Percentiles rank a stretch among this genome's conserved stretches.
Conservation (phyloP, 179 eudicot genomes). For the Patellifolia procumbens region DNA sequence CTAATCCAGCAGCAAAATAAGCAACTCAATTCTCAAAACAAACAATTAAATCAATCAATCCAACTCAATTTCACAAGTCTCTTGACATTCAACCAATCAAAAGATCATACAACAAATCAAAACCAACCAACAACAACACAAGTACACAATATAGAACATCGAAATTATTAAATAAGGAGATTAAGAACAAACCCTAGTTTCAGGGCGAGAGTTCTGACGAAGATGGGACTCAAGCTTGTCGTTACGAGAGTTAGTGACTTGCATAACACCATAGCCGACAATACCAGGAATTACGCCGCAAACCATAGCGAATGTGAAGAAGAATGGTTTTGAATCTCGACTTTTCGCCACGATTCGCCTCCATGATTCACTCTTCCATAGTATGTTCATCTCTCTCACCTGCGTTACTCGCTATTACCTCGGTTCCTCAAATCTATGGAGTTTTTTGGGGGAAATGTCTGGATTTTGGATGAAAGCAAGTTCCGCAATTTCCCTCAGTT, state of each 20-base stretch:
- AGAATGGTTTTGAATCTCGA: slow-evolving; percentile 84
- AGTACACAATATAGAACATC: background rate
- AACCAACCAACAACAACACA: background rate
- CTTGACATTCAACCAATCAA: background rate
- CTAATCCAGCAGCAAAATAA: background rate
- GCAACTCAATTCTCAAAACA: background rate
- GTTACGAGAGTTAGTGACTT: slow-evolving; percentile 55
- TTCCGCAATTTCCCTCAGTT: too few relatives aligned
- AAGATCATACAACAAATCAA: background rate
- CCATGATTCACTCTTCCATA: slow-evolving; percentile 75
- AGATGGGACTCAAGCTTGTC: slow-evolving; percentile 79
- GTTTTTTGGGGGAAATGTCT: background rate
- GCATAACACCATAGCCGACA: slow-evolving; percentile 84
- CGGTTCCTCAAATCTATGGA: too few relatives aligned
- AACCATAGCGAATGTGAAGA: slow-evolving; percentile 72
- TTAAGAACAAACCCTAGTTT: slow-evolving; percentile 47
- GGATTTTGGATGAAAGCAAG: slow-evolving; percentile 3
- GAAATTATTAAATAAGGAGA: too few relatives aligned
- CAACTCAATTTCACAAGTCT: background rate
- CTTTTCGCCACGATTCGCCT: slow-evolving; percentile 68
- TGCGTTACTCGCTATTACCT: background rate
- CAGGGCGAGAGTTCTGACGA: slow-evolving; percentile 73
- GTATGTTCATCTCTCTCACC: slow-evolving; percentile 40
- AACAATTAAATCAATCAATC: background rate
- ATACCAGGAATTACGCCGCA: slow-evolving; percentile 86